Conservation (phyloP, 805 yeast genomes). For the Candida nanaspora region DNA sequence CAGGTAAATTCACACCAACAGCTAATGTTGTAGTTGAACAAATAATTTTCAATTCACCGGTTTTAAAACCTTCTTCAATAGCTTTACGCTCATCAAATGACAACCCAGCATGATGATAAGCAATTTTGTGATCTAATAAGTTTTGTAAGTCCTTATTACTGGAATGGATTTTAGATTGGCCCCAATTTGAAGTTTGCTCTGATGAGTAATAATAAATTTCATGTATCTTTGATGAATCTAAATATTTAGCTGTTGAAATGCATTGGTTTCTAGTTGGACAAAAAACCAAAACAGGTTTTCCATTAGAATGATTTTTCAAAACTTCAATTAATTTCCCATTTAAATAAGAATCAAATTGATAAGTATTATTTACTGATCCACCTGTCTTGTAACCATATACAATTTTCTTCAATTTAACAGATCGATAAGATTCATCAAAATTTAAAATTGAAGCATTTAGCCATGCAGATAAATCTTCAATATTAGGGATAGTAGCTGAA, state of each 20-base stretch:
- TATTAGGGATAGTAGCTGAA: slow-evolving; percentile 50
- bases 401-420: slow-evolving; percentile 33
- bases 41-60: slow-evolving; percentile 34
- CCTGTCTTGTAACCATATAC: slow-evolving; percentile 35
- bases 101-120: slow-evolving; percentile 56
- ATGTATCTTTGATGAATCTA: slow-evolving; percentile 18
- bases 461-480: slow-evolving; percentile 41
- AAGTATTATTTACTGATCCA: slow-evolving; percentile 32
- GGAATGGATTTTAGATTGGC: not conserved
- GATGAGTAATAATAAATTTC: not conserved
- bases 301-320: slow-evolving; percentile 29
- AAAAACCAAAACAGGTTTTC: slow-evolving; percentile 41
- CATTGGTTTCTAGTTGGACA: slow-evolving; percentile 48
- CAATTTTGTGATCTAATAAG: slow-evolving; percentile 31
- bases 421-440: slow-evolving; percentile 42
- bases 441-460: slow-evolving; percentile 30
- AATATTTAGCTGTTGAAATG: slow-evolving; percentile 36
- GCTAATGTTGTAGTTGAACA: slow-evolving; percentile 58
- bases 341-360: slow-evolving; percentile 38
- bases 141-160: slow-evolving; percentile 23
- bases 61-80: slow-evolving; percentile 38
- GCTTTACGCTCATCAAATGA: slow-evolving; percentile 35
- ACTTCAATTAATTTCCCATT: slow-evolving; percentile 35
- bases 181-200: not conserved
- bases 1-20: slow-evolving; percentile 56